Evolutionary conservation across 371 early-diverging fungal genomes (phyloP), one percentile per base, ranked within the genome.

Genomic region (Enterocytospora artemiae): DNA sequence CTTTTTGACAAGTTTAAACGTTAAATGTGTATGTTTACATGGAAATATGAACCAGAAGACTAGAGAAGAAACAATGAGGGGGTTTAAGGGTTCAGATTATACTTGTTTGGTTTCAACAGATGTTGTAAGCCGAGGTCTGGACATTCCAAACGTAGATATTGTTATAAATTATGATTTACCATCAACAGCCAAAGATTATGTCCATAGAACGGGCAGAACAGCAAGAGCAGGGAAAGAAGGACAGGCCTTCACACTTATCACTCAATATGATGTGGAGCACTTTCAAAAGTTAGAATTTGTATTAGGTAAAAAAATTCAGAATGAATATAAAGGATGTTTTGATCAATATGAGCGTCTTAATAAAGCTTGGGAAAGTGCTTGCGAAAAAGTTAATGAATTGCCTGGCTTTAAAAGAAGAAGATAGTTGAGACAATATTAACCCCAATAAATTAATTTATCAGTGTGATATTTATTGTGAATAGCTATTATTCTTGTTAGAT

Each of bases 91-190:
- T 18, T 91, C 55, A 27, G 32, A 32, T 16, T 39, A 84, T 37
- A 86, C 85, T 53, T 84, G 94, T 41, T 76, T 91, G 70, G 92
- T 96, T 5, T 96, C 94, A 28, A 97, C 97, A 0, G 96, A 96
- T 77, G 91, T 95, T 2, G 84, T 87, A 31, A 90, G 90, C 59
- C 82, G 95, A 73, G 96, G 96, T 62, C 77, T 95, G 66, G 96
- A 96, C 83, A 92, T 96, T 70, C 89, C 90, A n/a, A 69, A 82
- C 0, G 93, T 94, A 4, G 91, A 91, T 71, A 73, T 88, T 33
- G 92, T 96, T 4, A 79, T 96, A 69, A 91, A 95, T 80, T 94
- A 89, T 68, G 93, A 93, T 75, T 84, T 93, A 5, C 94, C 95
- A n/a, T 82, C 86, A 54, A 84, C 84, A 58, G 83, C 84, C 45